A percentile compares a stretch with the other conserved stretches of the same genome.
Conservation (phyloP, 2,329 filamentous ascomycete genomes). For the Ilyonectria robusta region DNA sequence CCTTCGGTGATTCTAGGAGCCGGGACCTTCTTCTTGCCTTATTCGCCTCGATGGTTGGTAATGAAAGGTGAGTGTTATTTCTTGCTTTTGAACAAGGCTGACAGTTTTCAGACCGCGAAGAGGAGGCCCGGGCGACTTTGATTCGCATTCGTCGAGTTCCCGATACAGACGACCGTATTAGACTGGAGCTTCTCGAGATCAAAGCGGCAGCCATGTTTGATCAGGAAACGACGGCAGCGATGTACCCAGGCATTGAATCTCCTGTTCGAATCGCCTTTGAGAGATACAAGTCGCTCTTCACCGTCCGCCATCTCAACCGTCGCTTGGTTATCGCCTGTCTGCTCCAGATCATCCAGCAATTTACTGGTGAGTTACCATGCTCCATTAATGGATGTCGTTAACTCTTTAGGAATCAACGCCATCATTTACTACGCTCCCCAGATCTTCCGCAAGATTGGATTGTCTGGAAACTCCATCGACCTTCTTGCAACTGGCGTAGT, state of each 20-base stretch:
- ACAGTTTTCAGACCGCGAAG: slow-evolving; percentile 14
- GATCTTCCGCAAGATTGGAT: slow-evolving; percentile 68
- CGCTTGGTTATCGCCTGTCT: slow-evolving; percentile 23
- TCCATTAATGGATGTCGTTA: neutral
- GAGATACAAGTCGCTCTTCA: slow-evolving; percentile 30
- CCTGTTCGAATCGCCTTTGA: slow-evolving; percentile 7
- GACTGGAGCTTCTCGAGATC: slow-evolving; percentile 30
- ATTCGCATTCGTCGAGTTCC: slow-evolving; percentile 30
- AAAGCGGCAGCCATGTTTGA: slow-evolving; percentile 31
- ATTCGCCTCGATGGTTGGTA: slow-evolving; percentile 26
- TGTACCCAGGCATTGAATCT: slow-evolving; percentile 19
- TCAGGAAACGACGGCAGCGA: slow-evolving; percentile 25
- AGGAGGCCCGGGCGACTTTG: slow-evolving; percentile 27
- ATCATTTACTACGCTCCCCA: slow-evolving; percentile 70
- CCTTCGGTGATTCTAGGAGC: slow-evolving; percentile 21
- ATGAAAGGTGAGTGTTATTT: slow-evolving; percentile 4
- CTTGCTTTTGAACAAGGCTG: neutral
- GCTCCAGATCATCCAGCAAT: slow-evolving; percentile 25
- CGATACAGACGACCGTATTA: slow-evolving; percentile 25
- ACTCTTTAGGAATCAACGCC: slow-evolving; percentile 48
- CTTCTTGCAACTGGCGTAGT: slow-evolving; percentile 41
- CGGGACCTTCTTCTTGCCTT: slow-evolving; percentile 30
- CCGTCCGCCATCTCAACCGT: slow-evolving; percentile 17
- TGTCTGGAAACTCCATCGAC: slow-evolving; percentile 47
- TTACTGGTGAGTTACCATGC: slow-evolving; percentile 2